phyloP scores from a whole-genome alignment of 257 asterid genomes.

The Nicotiana benthamiana region DNA sequence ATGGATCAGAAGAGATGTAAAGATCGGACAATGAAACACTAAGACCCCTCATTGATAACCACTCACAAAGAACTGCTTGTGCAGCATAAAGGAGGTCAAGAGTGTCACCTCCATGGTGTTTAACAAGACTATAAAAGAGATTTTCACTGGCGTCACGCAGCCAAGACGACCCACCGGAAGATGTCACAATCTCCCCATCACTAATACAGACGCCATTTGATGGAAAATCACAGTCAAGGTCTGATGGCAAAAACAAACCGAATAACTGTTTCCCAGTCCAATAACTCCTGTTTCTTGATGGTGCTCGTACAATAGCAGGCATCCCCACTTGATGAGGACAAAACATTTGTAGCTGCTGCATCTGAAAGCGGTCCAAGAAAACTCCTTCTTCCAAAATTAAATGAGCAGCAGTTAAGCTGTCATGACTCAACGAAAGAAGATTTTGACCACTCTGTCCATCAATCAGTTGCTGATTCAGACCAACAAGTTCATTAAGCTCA shows the following conservation, averaged over 20 bases:
- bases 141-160: conserved; percentile 51
- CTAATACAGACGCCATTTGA: conserved; percentile 44
- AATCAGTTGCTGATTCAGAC: conserved; percentile 49
- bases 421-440: conserved; percentile 74
- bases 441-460: conserved; percentile 80
- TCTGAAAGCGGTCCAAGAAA: conserved; percentile 41
- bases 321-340: conserved; percentile 28
- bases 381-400: conserved; percentile 65
- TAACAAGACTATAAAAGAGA: conserved; percentile 50
- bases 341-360: conserved; percentile 92
- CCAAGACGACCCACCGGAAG: conserved; percentile 68
- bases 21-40: conserved; percentile 84
- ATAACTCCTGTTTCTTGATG: conserved; percentile 19
- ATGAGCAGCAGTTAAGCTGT: conserved; percentile 84
- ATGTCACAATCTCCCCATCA: conserved; percentile 58
- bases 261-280: conserved; percentile 92
- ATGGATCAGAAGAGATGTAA: conserved; percentile 52
- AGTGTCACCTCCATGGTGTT: conserved; percentile 31
- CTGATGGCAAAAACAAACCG: conserved; percentile 57
- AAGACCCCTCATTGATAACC: conserved; percentile 75
- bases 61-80: conserved; percentile 78
- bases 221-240: conserved; percentile 40
- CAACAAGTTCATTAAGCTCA: conserved; percentile 78
- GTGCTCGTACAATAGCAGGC: conserved; percentile 47
- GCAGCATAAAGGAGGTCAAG: conserved; percentile 50